Percentiles rank a stretch among this genome's conserved stretches.
These are phyloP conservation scores for Cryptococcus deneoformans DNA, from an alignment of 1,284 basidiomycete genomes.

Conservation along the genomic window DNA sequence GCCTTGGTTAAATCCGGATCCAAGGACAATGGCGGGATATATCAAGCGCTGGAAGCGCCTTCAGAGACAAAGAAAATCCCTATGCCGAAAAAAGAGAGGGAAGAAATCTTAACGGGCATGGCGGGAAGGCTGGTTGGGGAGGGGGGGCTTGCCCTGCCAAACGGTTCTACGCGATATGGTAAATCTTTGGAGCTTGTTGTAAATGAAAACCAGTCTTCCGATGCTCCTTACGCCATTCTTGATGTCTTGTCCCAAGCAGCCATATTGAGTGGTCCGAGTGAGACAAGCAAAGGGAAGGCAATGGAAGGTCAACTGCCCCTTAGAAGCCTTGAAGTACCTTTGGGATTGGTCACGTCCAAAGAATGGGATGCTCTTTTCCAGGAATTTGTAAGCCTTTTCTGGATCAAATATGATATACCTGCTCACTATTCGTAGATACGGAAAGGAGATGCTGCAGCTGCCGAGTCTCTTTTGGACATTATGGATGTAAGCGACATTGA, in stretches of 20 bases:
- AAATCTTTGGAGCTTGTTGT: not conserved
- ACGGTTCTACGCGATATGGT: not conserved
- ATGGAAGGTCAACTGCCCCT: not conserved
- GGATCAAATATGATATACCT: not conserved
- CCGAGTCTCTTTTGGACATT: constrained; percentile 15
- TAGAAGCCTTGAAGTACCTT: constrained; percentile 17
- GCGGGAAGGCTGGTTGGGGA: constrained; percentile 2
- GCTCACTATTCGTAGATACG: constrained; percentile 8
- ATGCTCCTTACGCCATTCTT: not conserved
- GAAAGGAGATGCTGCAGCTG: constrained; percentile 1
- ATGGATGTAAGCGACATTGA: constrained; percentile 17
- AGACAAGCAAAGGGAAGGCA: constrained; percentile 11
- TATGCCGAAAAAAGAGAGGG: constrained; percentile 3
- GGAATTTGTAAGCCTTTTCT: constrained; percentile 24
- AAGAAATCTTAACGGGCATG: constrained; percentile 3
- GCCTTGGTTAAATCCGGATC: constrained; percentile 27
- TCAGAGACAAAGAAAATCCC: not conserved
- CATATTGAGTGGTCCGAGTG: constrained; percentile 8
- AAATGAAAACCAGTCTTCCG: too few species aligned
- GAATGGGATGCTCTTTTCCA: constrained; percentile 43
- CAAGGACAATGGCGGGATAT: not conserved
- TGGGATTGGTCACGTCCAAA: constrained; percentile 30
- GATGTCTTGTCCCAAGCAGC: constrained; percentile 3
- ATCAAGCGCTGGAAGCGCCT: constrained; percentile 1
- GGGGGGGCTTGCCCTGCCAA: not conserved